Evolutionary conservation across 345 rosid species (phyloP).

Genomic region (Populus pruinosa): DNA sequence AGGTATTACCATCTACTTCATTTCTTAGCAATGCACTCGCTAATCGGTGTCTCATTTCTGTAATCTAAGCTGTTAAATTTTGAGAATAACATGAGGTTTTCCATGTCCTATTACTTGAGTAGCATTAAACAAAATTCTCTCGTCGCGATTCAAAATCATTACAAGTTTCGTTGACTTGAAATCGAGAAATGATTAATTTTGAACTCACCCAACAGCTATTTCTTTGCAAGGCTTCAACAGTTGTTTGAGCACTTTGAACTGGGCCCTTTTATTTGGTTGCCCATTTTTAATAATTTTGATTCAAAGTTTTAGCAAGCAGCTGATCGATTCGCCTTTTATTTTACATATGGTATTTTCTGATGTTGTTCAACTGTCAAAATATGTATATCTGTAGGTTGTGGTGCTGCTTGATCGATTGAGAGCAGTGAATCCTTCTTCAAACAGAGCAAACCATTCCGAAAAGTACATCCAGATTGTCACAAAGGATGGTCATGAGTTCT

Average conservation of each 20-base stretch:
- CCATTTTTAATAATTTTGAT: not conserved
- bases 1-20: constrained; percentile 38
- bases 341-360: not conserved
- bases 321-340: not conserved
- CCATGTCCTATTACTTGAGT: not conserved
- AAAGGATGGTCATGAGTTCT: constrained; percentile 66
- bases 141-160: not conserved
- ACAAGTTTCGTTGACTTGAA: not conserved
- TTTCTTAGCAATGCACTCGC: not conserved
- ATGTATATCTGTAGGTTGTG: constrained; percentile 44
- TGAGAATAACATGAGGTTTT: not conserved
- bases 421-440: constrained; percentile 51
- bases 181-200: not conserved
- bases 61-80: not conserved
- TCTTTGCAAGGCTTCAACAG: not conserved
- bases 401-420: constrained; percentile 54
- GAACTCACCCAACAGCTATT: not conserved
- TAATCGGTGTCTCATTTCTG: not conserved
- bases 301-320: not conserved
- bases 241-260: not conserved
- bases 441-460: constrained; percentile 49
- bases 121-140: not conserved
- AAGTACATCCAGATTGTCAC: constrained; percentile 59
- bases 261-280: not conserved
- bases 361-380: not conserved